Percentiles rank a stretch among this genome's conserved stretches.
phyloP scores from a whole-genome alignment of 495 filamentous ascomycete species.

The Entonaema liquescens region DNA sequence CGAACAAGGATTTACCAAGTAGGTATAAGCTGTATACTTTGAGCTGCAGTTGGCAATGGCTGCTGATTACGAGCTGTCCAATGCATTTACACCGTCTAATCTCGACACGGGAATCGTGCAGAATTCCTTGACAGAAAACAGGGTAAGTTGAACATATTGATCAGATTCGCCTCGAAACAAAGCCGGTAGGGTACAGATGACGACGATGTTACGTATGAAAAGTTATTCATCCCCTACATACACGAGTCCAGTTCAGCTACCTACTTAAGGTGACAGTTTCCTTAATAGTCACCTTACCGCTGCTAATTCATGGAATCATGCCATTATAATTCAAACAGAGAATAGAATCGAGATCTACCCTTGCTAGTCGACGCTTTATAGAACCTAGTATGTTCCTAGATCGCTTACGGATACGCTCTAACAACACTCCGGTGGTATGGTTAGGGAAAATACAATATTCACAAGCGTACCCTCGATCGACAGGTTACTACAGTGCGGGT shows the following conservation, averaged over 20 bases:
- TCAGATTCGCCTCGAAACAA: neutral
- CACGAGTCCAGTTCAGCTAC: neutral
- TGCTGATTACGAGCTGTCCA: slow-evolving; percentile 28
- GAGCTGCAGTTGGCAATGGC: slow-evolving; percentile 17
- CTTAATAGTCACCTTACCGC: neutral
- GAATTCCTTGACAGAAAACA: slow-evolving; percentile 9
- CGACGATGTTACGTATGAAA: neutral
- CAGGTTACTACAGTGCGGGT: slow-evolving; percentile 1
- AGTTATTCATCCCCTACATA: slow-evolving; percentile 7
- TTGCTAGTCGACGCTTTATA: neutral
- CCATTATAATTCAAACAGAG: neutral
- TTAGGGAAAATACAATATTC: neutral
- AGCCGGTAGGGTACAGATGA: neutral
- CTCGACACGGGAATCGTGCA: slow-evolving; percentile 23
- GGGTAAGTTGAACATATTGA: neutral
- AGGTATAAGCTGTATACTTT: slow-evolving; percentile 17
- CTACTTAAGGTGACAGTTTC: neutral
- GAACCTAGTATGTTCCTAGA: neutral
- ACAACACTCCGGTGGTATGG: slow-evolving; percentile 4
- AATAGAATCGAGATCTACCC: neutral
- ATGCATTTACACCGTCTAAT: slow-evolving; percentile 7
- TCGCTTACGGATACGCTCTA: neutral
- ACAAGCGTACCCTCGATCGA: slow-evolving; percentile 4
- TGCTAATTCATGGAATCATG: neutral
- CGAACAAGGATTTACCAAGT: slow-evolving; percentile 9